Evolutionary conservation across 2,329 filamentous ascomycete species (phyloP).

Genomic region (Chalara sp.): DNA sequence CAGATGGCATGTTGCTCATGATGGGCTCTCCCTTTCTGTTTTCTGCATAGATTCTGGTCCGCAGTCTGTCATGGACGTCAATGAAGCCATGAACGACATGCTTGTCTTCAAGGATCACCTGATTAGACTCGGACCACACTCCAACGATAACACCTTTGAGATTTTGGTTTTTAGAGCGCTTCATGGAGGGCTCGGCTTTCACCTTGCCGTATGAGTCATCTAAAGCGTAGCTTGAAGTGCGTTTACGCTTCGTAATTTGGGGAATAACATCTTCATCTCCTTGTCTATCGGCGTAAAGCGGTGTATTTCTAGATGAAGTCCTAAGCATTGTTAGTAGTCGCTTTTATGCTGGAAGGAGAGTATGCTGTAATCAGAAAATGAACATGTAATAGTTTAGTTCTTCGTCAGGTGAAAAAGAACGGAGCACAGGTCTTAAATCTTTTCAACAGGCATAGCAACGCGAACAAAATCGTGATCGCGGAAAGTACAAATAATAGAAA

Average conservation of each 20-base stretch:
- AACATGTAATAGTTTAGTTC: too few species aligned
- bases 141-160: slow-evolving; percentile 39
- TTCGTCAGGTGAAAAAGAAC: too few species aligned
- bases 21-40: slow-evolving; percentile 40
- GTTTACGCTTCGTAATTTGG: slow-evolving; percentile 45
- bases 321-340: too few species aligned
- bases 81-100: slow-evolving; percentile 58
- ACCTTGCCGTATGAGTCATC: slow-evolving; percentile 30
- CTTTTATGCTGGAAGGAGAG: too few species aligned
- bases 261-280: slow-evolving; percentile 29
- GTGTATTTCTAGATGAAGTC: too few species aligned
- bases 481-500: too few species aligned
- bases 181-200: slow-evolving; percentile 12
- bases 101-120: slow-evolving; percentile 41
- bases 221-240: slow-evolving; percentile 39
- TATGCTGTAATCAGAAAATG: too few species aligned
- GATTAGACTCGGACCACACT: slow-evolving; percentile 51
- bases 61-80: slow-evolving; percentile 51
- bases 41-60: slow-evolving; percentile 48
- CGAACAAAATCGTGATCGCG: too few species aligned
- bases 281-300: too few species aligned
- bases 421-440: too few species aligned
- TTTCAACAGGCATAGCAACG: too few species aligned
- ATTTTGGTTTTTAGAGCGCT: slow-evolving; percentile 17
- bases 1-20: slow-evolving; percentile 43